phyloP scores from a whole-genome alignment of 331 rosid genomes.

The Saraca asoca region DNA sequence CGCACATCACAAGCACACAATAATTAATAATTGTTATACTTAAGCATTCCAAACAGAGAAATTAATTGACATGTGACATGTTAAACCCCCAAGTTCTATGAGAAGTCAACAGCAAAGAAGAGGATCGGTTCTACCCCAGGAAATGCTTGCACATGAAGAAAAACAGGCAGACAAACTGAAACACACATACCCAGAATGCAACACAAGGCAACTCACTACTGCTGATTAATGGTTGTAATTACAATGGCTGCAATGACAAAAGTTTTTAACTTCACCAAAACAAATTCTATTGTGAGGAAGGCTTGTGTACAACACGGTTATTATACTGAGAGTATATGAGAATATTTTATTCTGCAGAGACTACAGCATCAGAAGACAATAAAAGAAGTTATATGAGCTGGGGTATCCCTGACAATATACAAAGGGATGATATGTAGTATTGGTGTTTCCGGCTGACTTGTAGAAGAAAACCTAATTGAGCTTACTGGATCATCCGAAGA shows the following conservation, averaged over 20 bases:
- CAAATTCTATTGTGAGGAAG: neutral
- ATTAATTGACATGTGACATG: conserved; percentile 5
- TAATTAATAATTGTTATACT: neutral
- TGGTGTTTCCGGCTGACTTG: neutral
- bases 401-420: conserved; percentile 2
- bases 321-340: neutral
- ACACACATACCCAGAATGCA: neutral
- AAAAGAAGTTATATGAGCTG: neutral
- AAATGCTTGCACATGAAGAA: no score
- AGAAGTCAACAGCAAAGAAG: no score
- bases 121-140: no score
- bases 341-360: neutral
- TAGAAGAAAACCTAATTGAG: conserved; percentile 11
- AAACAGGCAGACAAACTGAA: no score
- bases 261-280: neutral
- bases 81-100: neutral
- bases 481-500: conserved; percentile 10
- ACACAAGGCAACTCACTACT: conserved; percentile 4
- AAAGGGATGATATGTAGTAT: neutral
- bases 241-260: conserved; percentile 21
- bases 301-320: neutral
- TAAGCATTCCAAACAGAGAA: conserved; percentile 1
- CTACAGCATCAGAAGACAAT: conserved; percentile 11
- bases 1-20: neutral
- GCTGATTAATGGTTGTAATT: conserved; percentile 10